phyloP scores from a whole-genome alignment of 192 early-diverging fungal species.

The Coemansia sp. region DNA sequence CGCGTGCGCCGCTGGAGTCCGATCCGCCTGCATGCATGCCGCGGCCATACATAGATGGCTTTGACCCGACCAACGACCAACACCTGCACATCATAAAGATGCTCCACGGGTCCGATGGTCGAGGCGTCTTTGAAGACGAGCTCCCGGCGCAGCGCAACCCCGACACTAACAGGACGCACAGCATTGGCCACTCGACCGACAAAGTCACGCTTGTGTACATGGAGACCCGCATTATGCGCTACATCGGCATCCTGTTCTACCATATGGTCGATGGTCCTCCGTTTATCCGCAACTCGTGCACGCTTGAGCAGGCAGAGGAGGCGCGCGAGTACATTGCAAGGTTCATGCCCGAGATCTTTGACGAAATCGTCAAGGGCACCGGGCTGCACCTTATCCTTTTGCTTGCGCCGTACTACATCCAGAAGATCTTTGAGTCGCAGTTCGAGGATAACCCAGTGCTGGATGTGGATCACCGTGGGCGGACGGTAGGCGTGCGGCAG shows the following conservation, averaged over 20 bases:
- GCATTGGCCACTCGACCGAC: neutral
- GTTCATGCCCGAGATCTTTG: conserved; percentile 36
- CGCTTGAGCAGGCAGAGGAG: conserved; percentile 1
- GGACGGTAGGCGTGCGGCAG: conserved; percentile 13
- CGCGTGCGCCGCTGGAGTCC: neutral
- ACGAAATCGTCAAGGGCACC: conserved; percentile 11
- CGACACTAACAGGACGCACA: too few relatives aligned
- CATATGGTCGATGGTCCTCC: conserved; percentile 3
- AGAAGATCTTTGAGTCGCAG: conserved; percentile 35
- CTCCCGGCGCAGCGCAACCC: neutral
- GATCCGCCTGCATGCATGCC: neutral
- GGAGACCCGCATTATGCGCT: conserved; percentile 22
- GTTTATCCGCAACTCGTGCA: conserved; percentile 8
- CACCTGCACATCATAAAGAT: neutral
- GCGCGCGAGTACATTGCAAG: conserved; percentile 25
- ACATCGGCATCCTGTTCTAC: conserved; percentile 15
- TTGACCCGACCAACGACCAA: neutral
- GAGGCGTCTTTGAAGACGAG: neutral
- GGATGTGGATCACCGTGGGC: conserved; percentile 39
- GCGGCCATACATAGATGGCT: neutral
- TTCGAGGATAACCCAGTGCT: conserved; percentile 15
- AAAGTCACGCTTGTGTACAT: conserved; percentile 13
- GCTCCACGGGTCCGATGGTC: neutral
- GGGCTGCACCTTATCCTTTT: conserved; percentile 7
- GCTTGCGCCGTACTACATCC: conserved; percentile 37